Evolutionary conservation across 148 eudicot species (phyloP).

Genomic region (Rhododendron henanense): DNA sequence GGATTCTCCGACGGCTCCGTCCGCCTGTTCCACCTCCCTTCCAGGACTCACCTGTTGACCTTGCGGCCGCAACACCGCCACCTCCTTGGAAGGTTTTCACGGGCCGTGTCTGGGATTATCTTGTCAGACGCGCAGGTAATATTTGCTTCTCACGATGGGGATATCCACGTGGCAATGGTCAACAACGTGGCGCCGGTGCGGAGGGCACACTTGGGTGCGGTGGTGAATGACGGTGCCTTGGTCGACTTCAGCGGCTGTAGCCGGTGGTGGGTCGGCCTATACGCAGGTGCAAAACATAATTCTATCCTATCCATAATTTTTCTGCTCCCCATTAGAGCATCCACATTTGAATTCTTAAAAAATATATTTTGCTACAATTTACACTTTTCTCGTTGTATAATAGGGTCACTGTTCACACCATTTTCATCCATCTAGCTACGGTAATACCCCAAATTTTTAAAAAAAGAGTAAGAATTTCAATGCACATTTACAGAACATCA

Average conservation of each 20-base stretch:
- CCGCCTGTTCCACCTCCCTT: conserved; percentile 59
- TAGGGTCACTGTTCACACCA: no score
- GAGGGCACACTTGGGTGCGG: conserved; percentile 58
- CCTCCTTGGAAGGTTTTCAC: conserved; percentile 61
- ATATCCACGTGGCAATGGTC: conserved; percentile 49
- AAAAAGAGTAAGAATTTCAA: no score
- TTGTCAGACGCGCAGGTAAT: conserved; percentile 32
- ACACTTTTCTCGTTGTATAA: no score
- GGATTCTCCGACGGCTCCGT: conserved; percentile 83
- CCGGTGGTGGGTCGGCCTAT: conserved; percentile 89
- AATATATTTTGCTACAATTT: no score
- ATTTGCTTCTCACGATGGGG: conserved; percentile 76
- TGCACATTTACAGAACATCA: no score
- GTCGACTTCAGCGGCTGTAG: conserved; percentile 70
- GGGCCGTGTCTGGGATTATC: conserved; percentile 70
- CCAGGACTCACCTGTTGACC: conserved; percentile 47
- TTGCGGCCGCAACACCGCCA: conserved; percentile 55
- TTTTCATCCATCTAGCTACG: no score
- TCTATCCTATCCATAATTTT: no score
- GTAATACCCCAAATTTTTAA: no score
- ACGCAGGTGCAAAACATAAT: not conserved
- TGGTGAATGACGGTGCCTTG: conserved; percentile 73
- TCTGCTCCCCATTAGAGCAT: no score
- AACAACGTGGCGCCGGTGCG: conserved; percentile 25
- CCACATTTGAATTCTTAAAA: no score